phyloP scores from a whole-genome alignment of 2,329 filamentous ascomycete genomes.

The Exophiala oligosperma region DNA sequence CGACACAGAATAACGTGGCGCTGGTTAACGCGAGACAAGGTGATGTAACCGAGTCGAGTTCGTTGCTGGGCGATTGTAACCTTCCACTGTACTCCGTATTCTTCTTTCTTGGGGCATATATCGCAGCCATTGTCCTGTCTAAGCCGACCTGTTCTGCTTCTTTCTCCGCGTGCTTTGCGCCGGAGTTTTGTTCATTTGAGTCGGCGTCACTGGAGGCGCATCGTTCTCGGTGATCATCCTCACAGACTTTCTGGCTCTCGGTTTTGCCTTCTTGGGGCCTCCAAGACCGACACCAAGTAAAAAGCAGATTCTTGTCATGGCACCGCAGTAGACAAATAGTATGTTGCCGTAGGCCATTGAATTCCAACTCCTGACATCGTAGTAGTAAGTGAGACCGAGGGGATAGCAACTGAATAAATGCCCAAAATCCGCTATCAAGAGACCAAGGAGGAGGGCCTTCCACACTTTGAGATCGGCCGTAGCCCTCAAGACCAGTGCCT shows the following conservation, averaged over 20 bases:
- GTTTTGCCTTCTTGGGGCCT: constrained; percentile 12
- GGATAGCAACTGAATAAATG: constrained; percentile 67
- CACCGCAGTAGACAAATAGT: constrained; percentile 68
- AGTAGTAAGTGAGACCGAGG: constrained; percentile 64
- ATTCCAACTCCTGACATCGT: constrained; percentile 63
- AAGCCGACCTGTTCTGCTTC: constrained; percentile 20
- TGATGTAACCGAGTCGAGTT: too few species aligned
- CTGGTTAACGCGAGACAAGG: too few species aligned
- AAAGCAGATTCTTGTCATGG: constrained; percentile 60
- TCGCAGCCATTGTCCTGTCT: too few species aligned
- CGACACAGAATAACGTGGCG: too few species aligned
- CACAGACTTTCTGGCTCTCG: constrained; percentile 20
- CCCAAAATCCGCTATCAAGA: constrained; percentile 74
- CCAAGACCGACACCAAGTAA: constrained; percentile 54
- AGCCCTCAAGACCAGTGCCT: constrained; percentile 71
- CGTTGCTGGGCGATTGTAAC: too few species aligned
- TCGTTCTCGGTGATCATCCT: constrained; percentile 11
- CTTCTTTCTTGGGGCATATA: too few species aligned
- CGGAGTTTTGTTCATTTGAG: constrained; percentile 21
- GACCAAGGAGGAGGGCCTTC: constrained; percentile 63
- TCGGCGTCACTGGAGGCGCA: constrained; percentile 16
- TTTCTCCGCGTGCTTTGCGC: constrained; percentile 24
- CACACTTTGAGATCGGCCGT: constrained; percentile 70
- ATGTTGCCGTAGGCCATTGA: constrained; percentile 68
- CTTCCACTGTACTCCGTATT: too few species aligned